A percentile compares a stretch with the other conserved stretches of the same genome.
Evolutionary conservation across 768 basidiomycete species (phyloP).

Genomic region (Trametes punicea): DNA sequence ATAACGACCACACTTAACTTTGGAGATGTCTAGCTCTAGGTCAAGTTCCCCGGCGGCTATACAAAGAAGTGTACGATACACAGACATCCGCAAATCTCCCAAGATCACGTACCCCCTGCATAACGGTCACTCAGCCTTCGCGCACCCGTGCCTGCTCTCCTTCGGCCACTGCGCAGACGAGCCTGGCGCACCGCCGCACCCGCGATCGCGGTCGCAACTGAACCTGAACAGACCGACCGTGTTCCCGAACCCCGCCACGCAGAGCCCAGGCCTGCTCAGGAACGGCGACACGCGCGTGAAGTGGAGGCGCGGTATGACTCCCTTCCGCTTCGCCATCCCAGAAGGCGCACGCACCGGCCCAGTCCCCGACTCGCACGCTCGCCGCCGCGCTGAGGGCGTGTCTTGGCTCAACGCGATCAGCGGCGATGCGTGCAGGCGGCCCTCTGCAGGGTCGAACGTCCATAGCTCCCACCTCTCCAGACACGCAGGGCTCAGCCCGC

Average conservation of each 20-base stretch:
- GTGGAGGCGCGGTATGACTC: slow-evolving; percentile 56
- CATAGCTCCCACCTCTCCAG: slow-evolving; percentile 84
- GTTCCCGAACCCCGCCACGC: slow-evolving; percentile 76
- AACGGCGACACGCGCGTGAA: slow-evolving; percentile 75
- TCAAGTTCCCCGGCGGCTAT: too few species aligned
- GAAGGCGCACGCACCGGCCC: not conserved
- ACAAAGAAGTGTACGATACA: slow-evolving; percentile 7
- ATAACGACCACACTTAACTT: not conserved
- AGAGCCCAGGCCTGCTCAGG: slow-evolving; percentile 45
- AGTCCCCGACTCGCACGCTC: not conserved
- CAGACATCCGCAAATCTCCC: not conserved
- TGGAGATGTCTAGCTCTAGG: not conserved
- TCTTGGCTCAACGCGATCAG: slow-evolving; percentile 44
- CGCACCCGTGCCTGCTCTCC: slow-evolving; percentile 4
- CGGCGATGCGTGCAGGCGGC: slow-evolving; percentile 47
- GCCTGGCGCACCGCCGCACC: too few species aligned
- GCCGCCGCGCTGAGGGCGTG: slow-evolving; percentile 5
- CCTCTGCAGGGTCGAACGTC: slow-evolving; percentile 61
- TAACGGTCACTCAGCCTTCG: slow-evolving; percentile 4
- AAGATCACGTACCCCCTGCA: not conserved
- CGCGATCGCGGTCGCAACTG: not conserved
- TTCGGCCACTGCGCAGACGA: slow-evolving; percentile 8
- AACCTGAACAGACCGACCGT: slow-evolving; percentile 59
- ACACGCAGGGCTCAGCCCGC: slow-evolving; percentile 58
- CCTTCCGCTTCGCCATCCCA: slow-evolving; percentile 13